Percentiles rank a stretch among this genome's conserved stretches.
Evolutionary conservation across 352 stramenopile genomes (phyloP).

Genomic region (Elongisporangium prolatum): DNA sequence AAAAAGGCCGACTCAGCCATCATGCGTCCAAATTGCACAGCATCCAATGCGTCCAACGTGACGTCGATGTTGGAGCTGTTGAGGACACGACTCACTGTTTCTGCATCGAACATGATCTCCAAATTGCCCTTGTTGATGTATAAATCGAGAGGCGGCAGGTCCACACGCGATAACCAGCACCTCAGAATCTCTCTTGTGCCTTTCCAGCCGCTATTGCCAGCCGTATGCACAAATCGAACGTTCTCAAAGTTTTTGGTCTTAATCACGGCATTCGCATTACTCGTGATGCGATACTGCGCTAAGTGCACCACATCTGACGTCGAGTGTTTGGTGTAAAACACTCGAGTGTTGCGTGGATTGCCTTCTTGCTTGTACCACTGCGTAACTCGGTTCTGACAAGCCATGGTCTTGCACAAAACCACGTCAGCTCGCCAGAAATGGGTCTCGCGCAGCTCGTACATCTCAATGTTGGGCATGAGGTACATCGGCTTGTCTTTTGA

Average conservation of each 20-base stretch:
- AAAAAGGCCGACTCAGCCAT: slow-evolving; percentile 33
- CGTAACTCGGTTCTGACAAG: slow-evolving; percentile 31
- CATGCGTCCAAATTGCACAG: slow-evolving; percentile 28
- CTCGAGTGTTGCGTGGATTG: slow-evolving; percentile 31
- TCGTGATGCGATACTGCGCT: slow-evolving; percentile 7
- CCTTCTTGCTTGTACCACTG: slow-evolving; percentile 50
- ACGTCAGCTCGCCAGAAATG: slow-evolving; percentile 43
- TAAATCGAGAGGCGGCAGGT: slow-evolving; percentile 30
- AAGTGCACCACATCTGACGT: slow-evolving; percentile 25
- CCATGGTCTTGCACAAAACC: slow-evolving; percentile 50
- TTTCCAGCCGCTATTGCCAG: slow-evolving; percentile 27
- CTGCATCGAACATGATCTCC: slow-evolving; percentile 12
- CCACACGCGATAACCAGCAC: slow-evolving; percentile 32
- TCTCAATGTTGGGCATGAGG: slow-evolving; percentile 51
- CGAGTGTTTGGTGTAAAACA: slow-evolving; percentile 44
- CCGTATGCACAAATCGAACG: slow-evolving; percentile 29
- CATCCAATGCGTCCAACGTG: slow-evolving; percentile 17
- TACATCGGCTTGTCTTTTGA: slow-evolving; percentile 29
- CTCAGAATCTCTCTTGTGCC: slow-evolving; percentile 26
- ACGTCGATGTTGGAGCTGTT: slow-evolving; percentile 19
- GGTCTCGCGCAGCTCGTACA: slow-evolving; percentile 38
- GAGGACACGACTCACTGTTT: slow-evolving; percentile 11
- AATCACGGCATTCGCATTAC: slow-evolving; percentile 3
- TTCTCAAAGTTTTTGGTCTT: slow-evolving; percentile 18
- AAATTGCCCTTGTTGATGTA: slow-evolving; percentile 30